Conservation (phyloP, 2,329 filamentous ascomycete genomes). For the Colletotrichum sp. region DNA sequence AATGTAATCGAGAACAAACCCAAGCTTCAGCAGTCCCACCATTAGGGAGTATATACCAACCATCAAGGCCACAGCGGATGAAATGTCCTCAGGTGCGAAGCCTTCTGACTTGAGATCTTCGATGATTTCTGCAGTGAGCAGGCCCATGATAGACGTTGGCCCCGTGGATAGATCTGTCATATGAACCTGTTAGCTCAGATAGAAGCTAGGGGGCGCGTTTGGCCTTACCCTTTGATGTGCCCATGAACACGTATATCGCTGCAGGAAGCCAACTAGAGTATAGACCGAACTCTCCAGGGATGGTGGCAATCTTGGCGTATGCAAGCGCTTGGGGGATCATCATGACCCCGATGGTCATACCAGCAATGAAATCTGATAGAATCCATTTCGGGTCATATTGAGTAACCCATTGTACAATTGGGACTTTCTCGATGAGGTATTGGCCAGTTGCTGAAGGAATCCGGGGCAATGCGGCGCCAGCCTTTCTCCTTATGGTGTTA, state of each 20-base stretch:
- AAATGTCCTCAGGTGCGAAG: constrained; percentile 60
- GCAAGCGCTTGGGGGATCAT: constrained; percentile 67
- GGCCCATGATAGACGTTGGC: constrained; percentile 68
- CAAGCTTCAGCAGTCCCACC: constrained; percentile 66
- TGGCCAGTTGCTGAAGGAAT: constrained; percentile 58
- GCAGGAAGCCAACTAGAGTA: constrained; percentile 66
- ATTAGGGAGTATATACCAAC: constrained; percentile 66
- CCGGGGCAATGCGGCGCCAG: constrained; percentile 31
- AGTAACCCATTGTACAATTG: constrained; percentile 67
- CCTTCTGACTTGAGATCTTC: constrained; percentile 52
- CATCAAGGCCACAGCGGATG: constrained; percentile 66
- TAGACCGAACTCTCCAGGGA: constrained; percentile 65
- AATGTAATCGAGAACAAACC: constrained; percentile 70
- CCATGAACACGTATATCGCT: constrained; percentile 63
- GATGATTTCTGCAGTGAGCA: constrained; percentile 67
- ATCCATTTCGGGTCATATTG: constrained; percentile 67
- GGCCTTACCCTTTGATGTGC: constrained; percentile 61
- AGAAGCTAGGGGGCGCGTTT: not conserved
- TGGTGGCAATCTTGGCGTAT: constrained; percentile 66
- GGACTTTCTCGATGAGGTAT: constrained; percentile 65
- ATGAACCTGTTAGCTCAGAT: not conserved
- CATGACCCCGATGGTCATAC: constrained; percentile 64
- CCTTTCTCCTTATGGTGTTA: constrained; percentile 34
- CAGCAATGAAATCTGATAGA: constrained; percentile 65
- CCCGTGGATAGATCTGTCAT: constrained; percentile 63